Conservation (phyloP, 2,329 filamentous ascomycete genomes). For the Cryphonectria japonica region DNA sequence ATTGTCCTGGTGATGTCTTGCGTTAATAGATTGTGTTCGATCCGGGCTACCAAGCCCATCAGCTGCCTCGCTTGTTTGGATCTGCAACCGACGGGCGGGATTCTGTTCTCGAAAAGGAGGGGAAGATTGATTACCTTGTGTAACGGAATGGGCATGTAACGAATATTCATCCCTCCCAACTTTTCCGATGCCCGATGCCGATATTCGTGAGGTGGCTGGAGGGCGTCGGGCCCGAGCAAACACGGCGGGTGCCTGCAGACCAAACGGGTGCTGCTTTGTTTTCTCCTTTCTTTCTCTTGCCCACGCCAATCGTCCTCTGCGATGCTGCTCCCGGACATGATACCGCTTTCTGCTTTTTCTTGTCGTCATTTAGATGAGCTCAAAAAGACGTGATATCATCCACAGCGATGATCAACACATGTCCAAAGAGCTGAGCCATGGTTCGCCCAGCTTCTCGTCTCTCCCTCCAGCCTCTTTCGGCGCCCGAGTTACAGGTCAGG, state of each 20-base stretch:
- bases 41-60: not conserved
- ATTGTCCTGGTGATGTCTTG: constrained; percentile 20
- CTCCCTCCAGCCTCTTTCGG: not conserved
- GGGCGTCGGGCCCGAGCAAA: not conserved
- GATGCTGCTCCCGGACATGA: not conserved
- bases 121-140: not conserved
- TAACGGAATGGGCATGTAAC: not conserved
- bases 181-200: not conserved
- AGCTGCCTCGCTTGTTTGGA: not conserved
- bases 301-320: not conserved
- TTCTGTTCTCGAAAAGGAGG: not conserved
- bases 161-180: not conserved
- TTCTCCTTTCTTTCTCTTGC: too few relatives aligned
- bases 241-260: not conserved
- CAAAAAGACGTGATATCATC: not conserved
- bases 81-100: not conserved
- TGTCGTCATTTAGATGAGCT: not conserved
- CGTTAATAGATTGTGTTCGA: not conserved
- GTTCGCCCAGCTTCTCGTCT: not conserved
- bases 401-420: not conserved
- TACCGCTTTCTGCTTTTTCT: not conserved
- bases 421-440: not conserved
- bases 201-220: not conserved
- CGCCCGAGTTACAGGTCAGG: not conserved
- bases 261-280: not conserved